These are phyloP conservation scores for Cadophora gregata DNA, from an alignment of 2,329 filamentous ascomycete species.

Conservation along the genomic window DNA sequence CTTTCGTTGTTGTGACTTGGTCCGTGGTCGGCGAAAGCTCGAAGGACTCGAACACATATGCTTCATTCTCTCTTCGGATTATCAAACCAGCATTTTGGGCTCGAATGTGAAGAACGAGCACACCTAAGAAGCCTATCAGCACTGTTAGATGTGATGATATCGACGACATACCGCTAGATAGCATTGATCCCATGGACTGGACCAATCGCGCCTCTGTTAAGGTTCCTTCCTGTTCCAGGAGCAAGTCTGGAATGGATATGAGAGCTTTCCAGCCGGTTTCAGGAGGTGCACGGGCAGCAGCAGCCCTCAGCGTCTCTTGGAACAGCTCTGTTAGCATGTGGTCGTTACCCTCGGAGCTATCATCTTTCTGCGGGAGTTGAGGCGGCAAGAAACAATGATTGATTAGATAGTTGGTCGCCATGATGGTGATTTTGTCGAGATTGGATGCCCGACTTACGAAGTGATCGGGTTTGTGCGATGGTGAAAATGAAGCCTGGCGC, in stretches of 20 bases:
- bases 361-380: slow-evolving; percentile 50
- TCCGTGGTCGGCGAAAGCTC: slow-evolving; percentile 52
- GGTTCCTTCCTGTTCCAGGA: too few relatives aligned
- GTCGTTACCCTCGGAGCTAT: slow-evolving; percentile 27
- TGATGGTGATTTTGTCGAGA: too few relatives aligned
- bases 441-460: too few relatives aligned
- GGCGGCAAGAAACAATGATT: slow-evolving; percentile 57
- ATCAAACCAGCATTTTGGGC: slow-evolving; percentile 55
- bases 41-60: slow-evolving; percentile 49
- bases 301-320: neutral
- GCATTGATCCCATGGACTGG: neutral
- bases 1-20: slow-evolving; percentile 46
- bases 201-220: too few relatives aligned
- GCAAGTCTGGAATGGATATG: neutral
- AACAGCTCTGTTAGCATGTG: neutral
- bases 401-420: too few relatives aligned
- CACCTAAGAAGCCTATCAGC: neutral
- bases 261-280: neutral
- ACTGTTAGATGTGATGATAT: neutral
- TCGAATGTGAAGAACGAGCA: slow-evolving; percentile 43
- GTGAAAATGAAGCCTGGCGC: too few relatives aligned
- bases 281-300: neutral
- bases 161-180: neutral
- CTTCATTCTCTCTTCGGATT: slow-evolving; percentile 40
- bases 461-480: too few relatives aligned